A percentile compares a stretch with the other conserved stretches of the same genome.
Conservation (phyloP, 495 filamentous ascomycete genomes). For the Neurospora sp. region DNA sequence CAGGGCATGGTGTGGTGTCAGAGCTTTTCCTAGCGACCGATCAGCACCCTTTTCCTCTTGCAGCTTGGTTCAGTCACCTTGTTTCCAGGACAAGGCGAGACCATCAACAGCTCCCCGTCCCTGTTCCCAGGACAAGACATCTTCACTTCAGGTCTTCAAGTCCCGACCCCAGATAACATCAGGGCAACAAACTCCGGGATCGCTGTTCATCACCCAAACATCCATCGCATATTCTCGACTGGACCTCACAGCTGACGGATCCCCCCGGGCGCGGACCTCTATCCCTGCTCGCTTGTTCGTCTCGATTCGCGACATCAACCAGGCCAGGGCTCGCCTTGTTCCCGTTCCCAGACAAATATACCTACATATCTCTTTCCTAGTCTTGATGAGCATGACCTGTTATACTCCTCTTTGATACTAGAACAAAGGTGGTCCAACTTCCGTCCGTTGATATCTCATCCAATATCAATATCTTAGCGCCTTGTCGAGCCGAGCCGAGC, state of each 20-base stretch:
- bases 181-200: background rate
- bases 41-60: background rate
- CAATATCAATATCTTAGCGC: background rate
- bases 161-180: background rate
- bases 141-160: background rate
- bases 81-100: background rate
- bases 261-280: background rate
- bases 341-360: background rate
- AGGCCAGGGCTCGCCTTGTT: background rate
- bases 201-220: background rate
- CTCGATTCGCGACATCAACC: background rate
- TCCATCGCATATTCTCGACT: background rate
- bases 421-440: background rate
- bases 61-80: background rate
- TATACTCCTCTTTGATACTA: background rate
- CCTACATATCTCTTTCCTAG: background rate
- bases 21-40: background rate
- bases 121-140: background rate
- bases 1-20: background rate
- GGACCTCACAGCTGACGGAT: background rate
- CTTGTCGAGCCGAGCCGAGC: background rate
- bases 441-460: background rate
- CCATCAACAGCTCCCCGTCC: background rate
- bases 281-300: background rate
- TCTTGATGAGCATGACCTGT: background rate